Conservation (phyloP, 2,329 filamentous ascomycete species). For the Fusarium secorum region DNA sequence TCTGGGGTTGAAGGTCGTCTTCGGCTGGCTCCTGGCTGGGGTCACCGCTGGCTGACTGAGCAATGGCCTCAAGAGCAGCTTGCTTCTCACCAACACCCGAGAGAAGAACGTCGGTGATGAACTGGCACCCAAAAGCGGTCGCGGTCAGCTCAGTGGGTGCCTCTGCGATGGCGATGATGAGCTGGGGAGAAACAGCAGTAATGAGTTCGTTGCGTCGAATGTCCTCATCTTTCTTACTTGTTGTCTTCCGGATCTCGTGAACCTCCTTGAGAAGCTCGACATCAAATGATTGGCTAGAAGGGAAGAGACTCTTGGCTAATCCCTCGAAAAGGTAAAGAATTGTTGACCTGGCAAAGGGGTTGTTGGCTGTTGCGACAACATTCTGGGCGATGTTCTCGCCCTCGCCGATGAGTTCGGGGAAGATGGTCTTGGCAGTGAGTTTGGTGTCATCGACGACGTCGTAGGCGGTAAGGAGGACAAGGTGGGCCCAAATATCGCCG, state of each 20-base stretch:
- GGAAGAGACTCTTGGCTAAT: conserved; percentile 67
- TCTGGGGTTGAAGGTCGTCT: conserved; percentile 50
- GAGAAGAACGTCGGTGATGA: conserved; percentile 83
- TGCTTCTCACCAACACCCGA: conserved; percentile 77
- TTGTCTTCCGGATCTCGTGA: conserved; percentile 78
- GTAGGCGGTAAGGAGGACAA: conserved; percentile 83
- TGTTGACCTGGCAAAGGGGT: conserved; percentile 70
- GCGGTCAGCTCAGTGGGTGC: conserved; percentile 73
- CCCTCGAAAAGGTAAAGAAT: conserved; percentile 84
- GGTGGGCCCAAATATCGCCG: conserved; percentile 78
- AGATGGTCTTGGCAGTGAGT: conserved; percentile 82
- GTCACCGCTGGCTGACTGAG: conserved; percentile 67
- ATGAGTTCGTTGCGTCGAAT: conserved; percentile 78
- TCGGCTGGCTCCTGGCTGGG: conserved; percentile 54
- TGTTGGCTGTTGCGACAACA: conserved; percentile 69
- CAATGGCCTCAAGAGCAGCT: conserved; percentile 74
- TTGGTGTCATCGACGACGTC: conserved; percentile 96
- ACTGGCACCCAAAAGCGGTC: conserved; percentile 85
- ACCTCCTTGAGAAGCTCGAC: conserved; percentile 78
- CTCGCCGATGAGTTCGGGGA: conserved; percentile 84
- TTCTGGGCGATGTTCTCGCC: conserved; percentile 70
- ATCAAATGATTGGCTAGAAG: conserved; percentile 68
- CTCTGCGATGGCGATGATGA: conserved; percentile 76
- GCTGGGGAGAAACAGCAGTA: conserved; percentile 73
- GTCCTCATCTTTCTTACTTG: conserved; percentile 91